Percentiles rank a stretch among this genome's conserved stretches.
Conservation (phyloP, 352 stramenopile genomes). For the Detonula confervacea region DNA sequence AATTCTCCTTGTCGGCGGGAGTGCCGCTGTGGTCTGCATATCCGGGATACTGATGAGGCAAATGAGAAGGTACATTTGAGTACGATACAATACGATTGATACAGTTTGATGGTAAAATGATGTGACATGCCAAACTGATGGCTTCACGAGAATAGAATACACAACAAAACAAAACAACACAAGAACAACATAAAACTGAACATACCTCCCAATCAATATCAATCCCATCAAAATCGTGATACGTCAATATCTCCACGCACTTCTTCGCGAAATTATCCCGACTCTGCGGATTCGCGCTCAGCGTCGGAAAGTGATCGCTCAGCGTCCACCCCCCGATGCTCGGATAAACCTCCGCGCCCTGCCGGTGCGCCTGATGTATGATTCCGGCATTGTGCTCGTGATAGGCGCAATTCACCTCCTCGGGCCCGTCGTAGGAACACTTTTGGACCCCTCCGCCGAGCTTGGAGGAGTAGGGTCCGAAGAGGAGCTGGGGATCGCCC, state of each 20-base stretch:
- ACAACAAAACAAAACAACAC: too few species aligned
- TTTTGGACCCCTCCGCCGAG: conserved; percentile 11
- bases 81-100: too few species aligned
- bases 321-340: conserved; percentile 36
- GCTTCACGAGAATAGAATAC: too few species aligned
- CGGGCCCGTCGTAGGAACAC: conserved; percentile 35
- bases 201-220: conserved; percentile 50
- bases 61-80: too few species aligned
- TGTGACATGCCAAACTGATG: too few species aligned
- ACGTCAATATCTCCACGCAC: conserved; percentile 28
- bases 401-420: conserved; percentile 14
- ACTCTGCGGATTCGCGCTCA: conserved; percentile 1
- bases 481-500: conserved; percentile 23
- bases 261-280: conserved; percentile 33
- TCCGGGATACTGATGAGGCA: conserved; percentile 9
- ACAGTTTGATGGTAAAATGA: too few species aligned
- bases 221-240: conserved; percentile 44
- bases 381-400: conserved; percentile 38
- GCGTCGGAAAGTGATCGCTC: conserved; percentile 28
- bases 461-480: conserved; percentile 35
- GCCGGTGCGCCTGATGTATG: conserved; percentile 27
- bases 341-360: conserved; percentile 29
- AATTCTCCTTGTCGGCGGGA: conserved; percentile 25
- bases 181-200: too few species aligned
- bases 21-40: conserved; percentile 13